Conservation (phyloP, 352 stramenopile genomes). For the Thalassiosira tumida region DNA sequence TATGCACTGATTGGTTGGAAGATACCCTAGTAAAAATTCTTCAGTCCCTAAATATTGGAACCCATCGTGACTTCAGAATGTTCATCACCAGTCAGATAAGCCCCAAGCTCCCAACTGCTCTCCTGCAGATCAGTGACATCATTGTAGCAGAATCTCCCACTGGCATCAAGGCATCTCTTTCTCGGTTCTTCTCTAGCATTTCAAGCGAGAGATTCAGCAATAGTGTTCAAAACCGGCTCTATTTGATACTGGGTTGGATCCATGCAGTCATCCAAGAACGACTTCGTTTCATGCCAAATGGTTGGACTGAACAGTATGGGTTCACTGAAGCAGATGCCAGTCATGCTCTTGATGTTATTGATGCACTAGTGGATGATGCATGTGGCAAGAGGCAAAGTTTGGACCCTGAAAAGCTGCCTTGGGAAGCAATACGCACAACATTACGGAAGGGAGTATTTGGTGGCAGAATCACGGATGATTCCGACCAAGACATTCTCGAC, state of each 20-base stretch:
- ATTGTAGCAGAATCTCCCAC: constrained; percentile 98
- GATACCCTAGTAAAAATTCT: constrained; percentile 97
- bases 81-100: constrained; percentile 99
- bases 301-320: constrained; percentile 99
- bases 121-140: constrained; percentile 97
- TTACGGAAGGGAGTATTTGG: constrained; percentile 98
- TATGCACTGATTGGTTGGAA: constrained; percentile 97
- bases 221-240: constrained; percentile 94
- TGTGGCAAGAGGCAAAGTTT: constrained; percentile 93
- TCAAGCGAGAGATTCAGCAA: constrained; percentile 94
- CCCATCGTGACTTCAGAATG: constrained; percentile 91
- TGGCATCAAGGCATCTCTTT: constrained; percentile 97
- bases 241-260: constrained; percentile 98
- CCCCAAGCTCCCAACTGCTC: constrained; percentile 95
- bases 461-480: constrained; percentile 96
- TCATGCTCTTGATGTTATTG: constrained; percentile 97
- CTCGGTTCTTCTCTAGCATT: constrained; percentile 96
- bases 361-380: constrained; percentile 95
- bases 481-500: constrained; percentile 97
- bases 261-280: constrained; percentile 99
- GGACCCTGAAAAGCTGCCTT: constrained; percentile 98
- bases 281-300: constrained; percentile 97
- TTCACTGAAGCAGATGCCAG: constrained; percentile 99
- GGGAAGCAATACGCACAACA: constrained; percentile 96
- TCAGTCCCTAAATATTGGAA: constrained; percentile 85